A percentile compares a stretch with the other conserved stretches of the same genome.
These are phyloP conservation scores for Sonneratia caseolaris DNA, from an alignment of 345 rosid genomes.

Conservation along the genomic window DNA sequence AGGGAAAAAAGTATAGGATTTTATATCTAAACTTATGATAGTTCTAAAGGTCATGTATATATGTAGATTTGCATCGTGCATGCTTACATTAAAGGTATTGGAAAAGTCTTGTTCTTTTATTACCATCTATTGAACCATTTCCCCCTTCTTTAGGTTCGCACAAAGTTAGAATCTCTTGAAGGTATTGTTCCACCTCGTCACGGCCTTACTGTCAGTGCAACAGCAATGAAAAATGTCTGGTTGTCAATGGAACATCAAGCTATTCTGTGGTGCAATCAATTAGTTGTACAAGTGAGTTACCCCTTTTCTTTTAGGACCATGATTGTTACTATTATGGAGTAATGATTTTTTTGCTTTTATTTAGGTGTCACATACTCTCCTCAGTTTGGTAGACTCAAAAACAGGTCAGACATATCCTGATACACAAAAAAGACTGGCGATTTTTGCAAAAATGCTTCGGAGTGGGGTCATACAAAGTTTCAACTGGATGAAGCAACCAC, in stretches of 20 bases:
- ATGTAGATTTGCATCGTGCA: background rate
- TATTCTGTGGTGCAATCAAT: conserved; percentile 94
- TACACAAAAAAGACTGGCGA: conserved; percentile 46
- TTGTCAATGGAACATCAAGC: conserved; percentile 98
- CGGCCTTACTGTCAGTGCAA: conserved; percentile 85
- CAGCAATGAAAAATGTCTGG: conserved; percentile 93
- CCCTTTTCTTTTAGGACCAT: conserved; percentile 6
- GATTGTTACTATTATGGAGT: conserved; percentile 9
- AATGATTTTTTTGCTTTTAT: conserved; percentile 23
- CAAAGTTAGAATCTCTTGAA: conserved; percentile 75
- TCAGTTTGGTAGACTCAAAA: conserved; percentile 74
- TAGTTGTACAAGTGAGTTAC: conserved; percentile 84
- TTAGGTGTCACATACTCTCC: conserved; percentile 95
- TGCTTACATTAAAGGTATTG: background rate
- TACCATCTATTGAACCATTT: background rate
- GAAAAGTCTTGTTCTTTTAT: background rate
- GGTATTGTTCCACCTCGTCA: conserved; percentile 88
- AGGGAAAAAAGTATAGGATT: no score
- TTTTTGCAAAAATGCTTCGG: conserved; percentile 72
- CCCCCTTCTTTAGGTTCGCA: conserved; percentile 49
- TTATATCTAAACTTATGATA: no score
- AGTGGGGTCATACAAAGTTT: conserved; percentile 74
- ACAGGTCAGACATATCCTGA: conserved; percentile 60
- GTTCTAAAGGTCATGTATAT: background rate
- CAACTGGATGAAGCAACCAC: conserved; percentile 52